Evolutionary conservation across 2,329 filamentous ascomycete species (phyloP).

Genomic region (Fusarium hostae): DNA sequence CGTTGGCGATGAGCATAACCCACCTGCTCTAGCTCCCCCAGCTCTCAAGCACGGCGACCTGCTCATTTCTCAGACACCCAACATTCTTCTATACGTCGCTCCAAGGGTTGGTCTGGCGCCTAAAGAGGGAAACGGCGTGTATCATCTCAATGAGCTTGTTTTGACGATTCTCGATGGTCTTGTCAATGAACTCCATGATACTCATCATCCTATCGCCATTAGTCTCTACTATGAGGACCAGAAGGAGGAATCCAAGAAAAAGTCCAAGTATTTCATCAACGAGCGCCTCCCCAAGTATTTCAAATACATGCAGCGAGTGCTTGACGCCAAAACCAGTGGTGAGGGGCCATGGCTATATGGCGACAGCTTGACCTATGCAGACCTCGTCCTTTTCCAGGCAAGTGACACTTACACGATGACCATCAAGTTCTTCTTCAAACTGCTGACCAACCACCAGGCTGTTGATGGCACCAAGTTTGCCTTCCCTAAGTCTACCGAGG

Average conservation of each 20-base stretch:
- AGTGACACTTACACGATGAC: slow-evolving; percentile 11
- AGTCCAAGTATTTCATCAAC: slow-evolving; percentile 66
- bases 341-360: slow-evolving; percentile 75
- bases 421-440: slow-evolving; percentile 47
- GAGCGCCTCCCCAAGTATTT: slow-evolving; percentile 78
- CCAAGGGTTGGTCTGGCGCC: slow-evolving; percentile 67
- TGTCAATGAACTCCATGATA: slow-evolving; percentile 78
- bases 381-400: slow-evolving; percentile 79
- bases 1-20: slow-evolving; percentile 65
- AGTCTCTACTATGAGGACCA: slow-evolving; percentile 78
- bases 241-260: slow-evolving; percentile 71
- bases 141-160: slow-evolving; percentile 70
- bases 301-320: slow-evolving; percentile 74
- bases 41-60: slow-evolving; percentile 71
- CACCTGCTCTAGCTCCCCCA: slow-evolving; percentile 74
- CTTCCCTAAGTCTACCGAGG: slow-evolving; percentile 74
- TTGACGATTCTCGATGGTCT: slow-evolving; percentile 78
- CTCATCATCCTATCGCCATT: slow-evolving; percentile 75
- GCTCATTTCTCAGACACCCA: slow-evolving; percentile 74
- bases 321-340: slow-evolving; percentile 65
- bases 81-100: slow-evolving; percentile 78
- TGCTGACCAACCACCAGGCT: slow-evolving; percentile 1
- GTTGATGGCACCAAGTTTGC: slow-evolving; percentile 71
- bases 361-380: slow-evolving; percentile 73
- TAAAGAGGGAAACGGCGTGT: slow-evolving; percentile 56